Conservation (phyloP, 2,329 filamentous ascomycete species). For the Stagonosporopsis rhizophila region DNA sequence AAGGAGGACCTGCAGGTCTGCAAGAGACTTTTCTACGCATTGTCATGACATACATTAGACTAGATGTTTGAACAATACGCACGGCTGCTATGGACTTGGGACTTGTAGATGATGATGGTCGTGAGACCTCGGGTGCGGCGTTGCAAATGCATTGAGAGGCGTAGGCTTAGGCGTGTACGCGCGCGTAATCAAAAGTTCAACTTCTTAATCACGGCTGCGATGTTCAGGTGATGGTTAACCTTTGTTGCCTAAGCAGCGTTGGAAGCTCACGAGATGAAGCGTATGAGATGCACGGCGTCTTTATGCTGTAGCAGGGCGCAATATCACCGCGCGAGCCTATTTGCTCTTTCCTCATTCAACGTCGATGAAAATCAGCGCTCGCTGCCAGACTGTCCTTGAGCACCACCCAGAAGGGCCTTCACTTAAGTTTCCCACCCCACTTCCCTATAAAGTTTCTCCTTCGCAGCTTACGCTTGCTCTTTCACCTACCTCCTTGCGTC, state of each 20-base stretch:
- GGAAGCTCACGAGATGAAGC: not conserved
- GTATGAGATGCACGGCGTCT: not conserved
- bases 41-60: conserved; percentile 17
- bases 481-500: not conserved
- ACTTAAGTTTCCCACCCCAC: not conserved
- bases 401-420: not conserved
- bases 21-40: not conserved
- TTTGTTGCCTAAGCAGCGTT: not conserved
- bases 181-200: conserved; percentile 7
- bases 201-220: not conserved
- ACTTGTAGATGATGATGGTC: conserved; percentile 9
- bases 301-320: not conserved
- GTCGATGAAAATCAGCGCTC: not conserved
- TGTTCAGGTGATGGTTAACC: not conserved
- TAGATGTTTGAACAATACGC: conserved; percentile 11
- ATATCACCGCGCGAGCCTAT: not conserved
- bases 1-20: not conserved
- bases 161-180: not conserved
- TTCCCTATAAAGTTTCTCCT: not conserved
- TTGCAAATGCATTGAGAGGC: conserved; percentile 5
- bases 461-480: not conserved
- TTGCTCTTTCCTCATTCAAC: not conserved
- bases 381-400: no score
- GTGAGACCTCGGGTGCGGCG: not conserved
- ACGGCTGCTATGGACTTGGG: not conserved